Evolutionary conservation across 2,329 filamentous ascomycete genomes (phyloP).

Genomic region (Neocucurbitaria cava): DNA sequence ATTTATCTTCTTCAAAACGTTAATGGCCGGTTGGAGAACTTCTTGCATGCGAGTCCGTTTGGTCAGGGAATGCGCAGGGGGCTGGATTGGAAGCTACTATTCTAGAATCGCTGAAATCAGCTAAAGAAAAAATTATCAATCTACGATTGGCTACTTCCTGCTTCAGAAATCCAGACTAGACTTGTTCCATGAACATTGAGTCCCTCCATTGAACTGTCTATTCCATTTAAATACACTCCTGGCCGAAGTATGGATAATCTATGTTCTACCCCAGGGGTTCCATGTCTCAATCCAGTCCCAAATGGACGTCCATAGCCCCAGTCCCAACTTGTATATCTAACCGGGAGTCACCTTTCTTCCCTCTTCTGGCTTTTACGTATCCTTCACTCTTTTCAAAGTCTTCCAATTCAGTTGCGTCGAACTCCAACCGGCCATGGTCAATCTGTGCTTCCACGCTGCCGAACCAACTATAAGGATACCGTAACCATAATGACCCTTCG

Average conservation of each 20-base stretch:
- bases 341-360: conserved; percentile 10
- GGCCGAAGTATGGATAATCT: too few relatives aligned
- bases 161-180: too few relatives aligned
- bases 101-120: not conserved
- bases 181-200: too few relatives aligned
- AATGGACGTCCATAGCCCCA: conserved; percentile 8
- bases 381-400: conserved; percentile 12
- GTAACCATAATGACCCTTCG: conserved; percentile 10
- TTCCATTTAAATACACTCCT: too few relatives aligned
- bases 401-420: conserved; percentile 14
- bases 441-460: conserved; percentile 19
- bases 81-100: not conserved
- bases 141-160: too few relatives aligned
- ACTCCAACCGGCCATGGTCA: conserved; percentile 10
- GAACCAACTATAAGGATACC: conserved; percentile 18
- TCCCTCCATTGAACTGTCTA: too few relatives aligned
- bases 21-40: not conserved
- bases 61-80: not conserved
- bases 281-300: not conserved
- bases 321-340: conserved; percentile 12
- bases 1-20: not conserved
- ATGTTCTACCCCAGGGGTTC: too few relatives aligned
- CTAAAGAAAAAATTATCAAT: not conserved
- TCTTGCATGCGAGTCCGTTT: not conserved
- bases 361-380: conserved; percentile 19